A percentile compares a stretch with the other conserved stretches of the same genome.
These are phyloP conservation scores for Huntiella savannae DNA, from an alignment of 2,329 filamentous ascomycete species.

Conservation along the genomic window DNA sequence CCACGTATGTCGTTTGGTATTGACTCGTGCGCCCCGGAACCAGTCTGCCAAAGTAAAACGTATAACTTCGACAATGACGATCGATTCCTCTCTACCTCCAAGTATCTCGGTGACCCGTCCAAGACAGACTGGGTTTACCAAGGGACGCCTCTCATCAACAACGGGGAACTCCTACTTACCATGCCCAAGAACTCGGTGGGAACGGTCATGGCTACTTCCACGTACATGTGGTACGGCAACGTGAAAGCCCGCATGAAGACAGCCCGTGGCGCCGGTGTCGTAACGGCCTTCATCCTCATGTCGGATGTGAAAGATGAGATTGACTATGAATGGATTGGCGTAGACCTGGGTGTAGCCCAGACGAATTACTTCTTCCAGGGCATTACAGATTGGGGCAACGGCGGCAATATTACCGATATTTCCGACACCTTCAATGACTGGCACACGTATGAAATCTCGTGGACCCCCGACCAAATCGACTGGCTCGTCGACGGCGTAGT, in stretches of 20 bases:
- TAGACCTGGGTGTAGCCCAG: conserved; percentile 58
- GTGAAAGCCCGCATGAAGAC: conserved; percentile 74
- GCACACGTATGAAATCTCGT: conserved; percentile 86
- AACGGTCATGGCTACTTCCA: conserved; percentile 64
- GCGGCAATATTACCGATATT: conserved; percentile 42
- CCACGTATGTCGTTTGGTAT: conserved; percentile 65
- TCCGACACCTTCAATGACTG: conserved; percentile 56
- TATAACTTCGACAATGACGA: conserved; percentile 59
- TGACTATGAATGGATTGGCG: conserved; percentile 86
- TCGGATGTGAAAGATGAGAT: conserved; percentile 96
- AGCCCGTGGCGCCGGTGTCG: conserved; percentile 66
- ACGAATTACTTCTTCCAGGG: conserved; percentile 97
- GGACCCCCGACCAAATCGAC: conserved; percentile 68
- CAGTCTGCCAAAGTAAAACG: conserved; percentile 56
- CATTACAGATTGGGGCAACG: conserved; percentile 67
- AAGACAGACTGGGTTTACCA: conserved; percentile 77
- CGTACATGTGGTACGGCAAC: conserved; percentile 95
- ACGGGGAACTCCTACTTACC: conserved; percentile 60
- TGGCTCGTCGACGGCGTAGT: conserved; percentile 75
- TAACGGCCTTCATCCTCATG: conserved; percentile 93
- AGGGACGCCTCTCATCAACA: conserved; percentile 50
- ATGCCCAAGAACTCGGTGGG: conserved; percentile 76
- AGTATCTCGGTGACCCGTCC: conserved; percentile 71
- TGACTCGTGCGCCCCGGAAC: conserved; percentile 68
- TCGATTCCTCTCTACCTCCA: conserved; percentile 48